phyloP scores from a whole-genome alignment of 495 filamentous ascomycete species.

The Podospora fimiseda region DNA sequence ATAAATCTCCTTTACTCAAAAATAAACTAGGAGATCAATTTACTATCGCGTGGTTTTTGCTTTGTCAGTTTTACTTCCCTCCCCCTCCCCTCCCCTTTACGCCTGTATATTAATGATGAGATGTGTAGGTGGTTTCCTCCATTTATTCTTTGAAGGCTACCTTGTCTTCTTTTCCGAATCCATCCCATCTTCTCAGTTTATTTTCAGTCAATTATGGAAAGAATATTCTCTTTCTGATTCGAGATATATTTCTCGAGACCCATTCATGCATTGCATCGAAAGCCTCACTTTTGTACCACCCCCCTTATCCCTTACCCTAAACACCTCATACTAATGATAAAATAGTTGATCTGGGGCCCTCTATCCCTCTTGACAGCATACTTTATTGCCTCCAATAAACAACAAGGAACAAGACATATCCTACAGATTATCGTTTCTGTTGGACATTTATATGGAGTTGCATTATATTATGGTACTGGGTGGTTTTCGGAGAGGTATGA shows the following conservation, averaged over 20 bases:
- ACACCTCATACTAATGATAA: background rate
- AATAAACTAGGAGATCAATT: constrained; percentile 31
- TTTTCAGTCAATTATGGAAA: constrained; percentile 82
- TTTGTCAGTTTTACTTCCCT: constrained; percentile 21
- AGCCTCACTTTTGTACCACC: constrained; percentile 62
- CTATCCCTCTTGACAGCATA: constrained; percentile 64
- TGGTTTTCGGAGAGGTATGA: constrained; percentile 57
- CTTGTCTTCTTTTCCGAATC: constrained; percentile 59
- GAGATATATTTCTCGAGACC: constrained; percentile 70
- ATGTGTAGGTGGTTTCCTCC: constrained; percentile 50
- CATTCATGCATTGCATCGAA: constrained; percentile 80
- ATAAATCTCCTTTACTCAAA: constrained; percentile 32
- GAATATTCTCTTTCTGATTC: constrained; percentile 82
- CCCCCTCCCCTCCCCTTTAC: background rate
- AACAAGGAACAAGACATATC: constrained; percentile 51
- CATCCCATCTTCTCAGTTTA: constrained; percentile 31
- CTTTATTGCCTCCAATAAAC: constrained; percentile 52
- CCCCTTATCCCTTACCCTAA: background rate
- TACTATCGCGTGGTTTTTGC: constrained; percentile 54
- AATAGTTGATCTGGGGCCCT: constrained; percentile 62
- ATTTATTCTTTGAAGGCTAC: constrained; percentile 83
- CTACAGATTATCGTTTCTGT: constrained; percentile 67
- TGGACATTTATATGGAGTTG: constrained; percentile 80
- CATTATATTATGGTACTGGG: constrained; percentile 79
- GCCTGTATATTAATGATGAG: constrained; percentile 13